Conservation (phyloP, 2,329 filamentous ascomycete species). For the Epichloe uncinata region DNA sequence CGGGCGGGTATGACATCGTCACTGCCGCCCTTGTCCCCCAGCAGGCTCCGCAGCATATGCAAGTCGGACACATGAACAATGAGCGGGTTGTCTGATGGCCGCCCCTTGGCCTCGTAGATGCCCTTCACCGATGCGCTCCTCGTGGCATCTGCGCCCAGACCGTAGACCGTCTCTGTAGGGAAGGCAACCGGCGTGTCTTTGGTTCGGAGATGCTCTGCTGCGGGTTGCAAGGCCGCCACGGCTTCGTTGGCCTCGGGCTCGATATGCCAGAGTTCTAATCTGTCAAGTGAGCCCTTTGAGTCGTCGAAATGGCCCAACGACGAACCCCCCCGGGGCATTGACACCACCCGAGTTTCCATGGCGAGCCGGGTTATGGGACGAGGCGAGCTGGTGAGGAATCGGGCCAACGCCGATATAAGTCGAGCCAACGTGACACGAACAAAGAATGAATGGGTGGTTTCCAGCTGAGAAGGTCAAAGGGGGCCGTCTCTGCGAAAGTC, state of each 20-base stretch:
- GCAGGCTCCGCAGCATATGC: conserved; percentile 54
- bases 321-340: conserved; percentile 16
- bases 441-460: background rate
- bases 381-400: conserved; percentile 1
- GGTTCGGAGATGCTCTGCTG: conserved; percentile 50
- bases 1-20: conserved; percentile 49
- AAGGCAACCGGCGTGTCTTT: conserved; percentile 76
- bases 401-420: conserved; percentile 15
- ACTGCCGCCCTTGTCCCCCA: conserved; percentile 27
- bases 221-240: conserved; percentile 39
- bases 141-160: conserved; percentile 90
- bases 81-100: conserved; percentile 87
- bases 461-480: too few relatives aligned
- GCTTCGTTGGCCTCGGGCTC: conserved; percentile 16
- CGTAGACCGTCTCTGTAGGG: conserved; percentile 95
- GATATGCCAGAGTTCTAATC: conserved; percentile 31
- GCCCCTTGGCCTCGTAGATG: conserved; percentile 85
- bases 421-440: background rate
- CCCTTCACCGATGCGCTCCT: conserved; percentile 69
- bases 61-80: conserved; percentile 86
- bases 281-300: conserved; percentile 13
- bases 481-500: too few relatives aligned
- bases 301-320: conserved; percentile 22
- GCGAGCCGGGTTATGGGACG: conserved; percentile 2
- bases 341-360: conserved; percentile 29